Evolutionary conservation across 768 basidiomycete species (phyloP).

Genomic region (Kwoniella dejecticola): DNA sequence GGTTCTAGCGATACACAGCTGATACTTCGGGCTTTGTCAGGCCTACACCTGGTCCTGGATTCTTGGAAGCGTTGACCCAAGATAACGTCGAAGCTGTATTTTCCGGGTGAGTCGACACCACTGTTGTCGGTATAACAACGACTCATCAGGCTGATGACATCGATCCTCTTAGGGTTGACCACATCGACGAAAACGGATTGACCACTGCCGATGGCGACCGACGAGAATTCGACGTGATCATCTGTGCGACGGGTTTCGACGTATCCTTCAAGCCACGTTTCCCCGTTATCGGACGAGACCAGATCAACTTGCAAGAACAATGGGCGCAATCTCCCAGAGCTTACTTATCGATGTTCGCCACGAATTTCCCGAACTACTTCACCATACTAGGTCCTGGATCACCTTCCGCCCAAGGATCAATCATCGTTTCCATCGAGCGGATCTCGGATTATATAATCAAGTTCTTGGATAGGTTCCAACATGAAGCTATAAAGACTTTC

Average conservation of each 20-base stretch:
- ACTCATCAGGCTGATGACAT: neutral
- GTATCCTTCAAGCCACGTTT: constrained; percentile 30
- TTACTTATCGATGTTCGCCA: constrained; percentile 26
- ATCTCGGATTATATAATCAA: constrained; percentile 17
- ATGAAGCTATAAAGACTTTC: constrained; percentile 14
- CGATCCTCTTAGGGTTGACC: neutral
- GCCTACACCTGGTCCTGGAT: constrained; percentile 14
- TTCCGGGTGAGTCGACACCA: constrained; percentile 2
- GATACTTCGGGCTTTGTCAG: neutral
- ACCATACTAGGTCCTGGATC: constrained; percentile 14
- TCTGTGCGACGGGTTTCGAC: constrained; percentile 39
- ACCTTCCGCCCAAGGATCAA: constrained; percentile 17
- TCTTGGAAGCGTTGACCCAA: constrained; percentile 8
- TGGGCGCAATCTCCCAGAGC: constrained; percentile 16
- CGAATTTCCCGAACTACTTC: constrained; percentile 30
- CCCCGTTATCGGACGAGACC: constrained; percentile 28
- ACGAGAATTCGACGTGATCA: constrained; percentile 33
- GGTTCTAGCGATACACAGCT: neutral
- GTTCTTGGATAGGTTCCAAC: constrained; percentile 10
- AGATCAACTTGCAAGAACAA: constrained; percentile 23
- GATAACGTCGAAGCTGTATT: constrained; percentile 12
- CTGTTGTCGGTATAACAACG: neutral
- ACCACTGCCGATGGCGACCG: constrained; percentile 21
- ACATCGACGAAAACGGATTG: constrained; percentile 28
- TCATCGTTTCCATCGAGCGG: constrained; percentile 17